Evolutionary conservation across 2,329 filamentous ascomycete species (phyloP).

Genomic region (Microdochium trichocladiopsis): DNA sequence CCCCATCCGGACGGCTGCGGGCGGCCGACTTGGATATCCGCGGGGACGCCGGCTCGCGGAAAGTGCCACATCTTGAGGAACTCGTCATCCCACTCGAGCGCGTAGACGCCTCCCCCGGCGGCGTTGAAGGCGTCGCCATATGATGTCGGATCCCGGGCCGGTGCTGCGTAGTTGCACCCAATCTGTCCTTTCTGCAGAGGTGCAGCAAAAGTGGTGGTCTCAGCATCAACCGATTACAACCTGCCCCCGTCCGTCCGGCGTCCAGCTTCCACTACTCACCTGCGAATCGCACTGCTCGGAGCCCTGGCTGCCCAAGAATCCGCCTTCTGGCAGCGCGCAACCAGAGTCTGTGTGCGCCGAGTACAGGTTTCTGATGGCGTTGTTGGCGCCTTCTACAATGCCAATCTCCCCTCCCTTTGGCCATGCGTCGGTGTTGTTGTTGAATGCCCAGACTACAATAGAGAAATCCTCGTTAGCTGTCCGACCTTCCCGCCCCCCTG

Average conservation of each 20-base stretch:
- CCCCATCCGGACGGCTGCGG: slow-evolving; percentile 65
- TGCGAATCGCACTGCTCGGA: neutral
- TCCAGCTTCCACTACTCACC: neutral
- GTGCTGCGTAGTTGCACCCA: slow-evolving; percentile 37
- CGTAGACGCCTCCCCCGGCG: slow-evolving; percentile 60
- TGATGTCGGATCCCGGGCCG: slow-evolving; percentile 31
- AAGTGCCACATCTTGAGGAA: slow-evolving; percentile 75
- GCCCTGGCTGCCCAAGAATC: neutral
- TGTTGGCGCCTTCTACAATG: slow-evolving; percentile 65
- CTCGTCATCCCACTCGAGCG: slow-evolving; percentile 61
- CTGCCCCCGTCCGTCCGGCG: too few species aligned
- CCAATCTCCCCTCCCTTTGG: slow-evolving; percentile 59
- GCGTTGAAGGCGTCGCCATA: slow-evolving; percentile 63
- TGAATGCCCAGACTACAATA: slow-evolving; percentile 41
- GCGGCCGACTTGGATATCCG: slow-evolving; percentile 48
- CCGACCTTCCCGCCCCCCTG: too few species aligned
- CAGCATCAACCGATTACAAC: too few species aligned
- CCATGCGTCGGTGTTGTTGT: slow-evolving; percentile 41
- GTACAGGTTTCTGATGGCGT: slow-evolving; percentile 50
- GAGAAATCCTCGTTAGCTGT: slow-evolving; percentile 9
- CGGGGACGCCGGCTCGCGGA: slow-evolving; percentile 54
- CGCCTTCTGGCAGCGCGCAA: slow-evolving; percentile 6
- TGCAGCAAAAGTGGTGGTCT: too few species aligned
- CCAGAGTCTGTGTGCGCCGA: slow-evolving; percentile 48
- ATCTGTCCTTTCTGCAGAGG: slow-evolving; percentile 32